A percentile compares a stretch with the other conserved stretches of the same genome.
phyloP scores from a whole-genome alignment of 2,329 filamentous ascomycete species.

The Setomelanomma holmii region DNA sequence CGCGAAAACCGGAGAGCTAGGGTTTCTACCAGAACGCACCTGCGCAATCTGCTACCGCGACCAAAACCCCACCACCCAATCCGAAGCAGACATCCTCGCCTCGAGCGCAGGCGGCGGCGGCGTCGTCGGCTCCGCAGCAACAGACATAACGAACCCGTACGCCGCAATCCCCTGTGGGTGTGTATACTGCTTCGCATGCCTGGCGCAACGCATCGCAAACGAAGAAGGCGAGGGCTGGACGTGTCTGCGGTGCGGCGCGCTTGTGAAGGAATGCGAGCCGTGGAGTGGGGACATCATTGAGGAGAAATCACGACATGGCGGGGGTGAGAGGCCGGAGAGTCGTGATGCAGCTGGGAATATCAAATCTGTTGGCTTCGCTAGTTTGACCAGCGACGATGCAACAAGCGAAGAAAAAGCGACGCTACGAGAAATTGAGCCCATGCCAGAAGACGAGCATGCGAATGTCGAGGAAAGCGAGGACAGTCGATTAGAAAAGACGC shows the following conservation, averaged over 20 bases:
- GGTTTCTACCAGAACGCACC: conserved; percentile 88
- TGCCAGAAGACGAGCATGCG: conserved; percentile 22
- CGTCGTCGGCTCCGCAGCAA: conserved; percentile 85
- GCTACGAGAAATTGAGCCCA: conserved; percentile 41
- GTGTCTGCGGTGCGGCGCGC: conserved; percentile 85
- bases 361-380: conserved; percentile 29
- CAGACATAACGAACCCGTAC: conserved; percentile 96
- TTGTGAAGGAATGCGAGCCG: conserved; percentile 83
- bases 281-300: conserved; percentile 91
- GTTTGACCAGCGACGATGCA: conserved; percentile 3
- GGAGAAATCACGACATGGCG: conserved; percentile 20
- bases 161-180: conserved; percentile 88
- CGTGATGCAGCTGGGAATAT: conserved; percentile 5
- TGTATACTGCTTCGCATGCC: conserved; percentile 94
- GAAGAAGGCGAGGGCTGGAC: conserved; percentile 95
- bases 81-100: conserved; percentile 72
- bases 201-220: conserved; percentile 86
- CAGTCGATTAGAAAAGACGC: conserved; percentile 17
- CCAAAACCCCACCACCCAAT: conserved; percentile 72
- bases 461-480: conserved; percentile 17
- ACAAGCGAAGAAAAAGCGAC: conserved; percentile 17
- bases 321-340: conserved; percentile 5
- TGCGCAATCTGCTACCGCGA: conserved; percentile 98
- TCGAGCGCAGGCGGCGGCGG: conserved; percentile 69
- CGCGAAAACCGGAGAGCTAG: conserved; percentile 72